Percentiles rank a stretch among this genome's conserved stretches.
These are phyloP conservation scores for Sedum album DNA, from an alignment of 164 flowering plant genomes.

Conservation along the genomic window DNA sequence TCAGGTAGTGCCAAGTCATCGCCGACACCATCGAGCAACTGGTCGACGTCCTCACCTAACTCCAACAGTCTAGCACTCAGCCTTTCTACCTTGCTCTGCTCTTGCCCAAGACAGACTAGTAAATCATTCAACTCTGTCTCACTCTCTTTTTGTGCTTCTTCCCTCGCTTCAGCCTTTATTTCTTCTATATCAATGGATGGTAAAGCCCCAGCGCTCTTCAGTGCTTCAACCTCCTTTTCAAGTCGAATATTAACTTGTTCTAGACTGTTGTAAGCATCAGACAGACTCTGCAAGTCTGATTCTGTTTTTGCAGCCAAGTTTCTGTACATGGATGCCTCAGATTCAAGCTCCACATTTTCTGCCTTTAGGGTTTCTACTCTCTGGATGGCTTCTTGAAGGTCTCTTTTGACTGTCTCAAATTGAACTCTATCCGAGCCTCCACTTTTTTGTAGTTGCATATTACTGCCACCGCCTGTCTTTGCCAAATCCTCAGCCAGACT, in stretches of 20 bases:
- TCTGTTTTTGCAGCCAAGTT: slow-evolving; percentile 63
- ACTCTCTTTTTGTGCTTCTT: slow-evolving; percentile 86
- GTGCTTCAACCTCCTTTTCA: slow-evolving; percentile 56
- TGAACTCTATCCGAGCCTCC: slow-evolving; percentile 60
- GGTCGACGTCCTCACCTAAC: slow-evolving; percentile 86
- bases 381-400: slow-evolving; percentile 63
- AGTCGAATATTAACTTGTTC: slow-evolving; percentile 67
- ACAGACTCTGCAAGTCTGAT: slow-evolving; percentile 72
- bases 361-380: slow-evolving; percentile 54
- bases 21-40: slow-evolving; percentile 80
- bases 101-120: slow-evolving; percentile 93
- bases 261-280: slow-evolving; percentile 88
- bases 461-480: slow-evolving; percentile 41
- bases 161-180: slow-evolving; percentile 47
- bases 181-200: not conserved
- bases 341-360: slow-evolving; percentile 63
- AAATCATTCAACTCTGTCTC: slow-evolving; percentile 83
- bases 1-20: slow-evolving; percentile 62
- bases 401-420: slow-evolving; percentile 57
- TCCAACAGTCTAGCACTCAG: slow-evolving; percentile 64
- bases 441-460: slow-evolving; percentile 26
- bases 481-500: slow-evolving; percentile 77
- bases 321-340: slow-evolving; percentile 51
- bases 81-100: slow-evolving; percentile 86
- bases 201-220: slow-evolving; percentile 37